Evolutionary conservation across 2,329 filamentous ascomycete species (phyloP).

Genomic region (Fusarium solani-melongenae): DNA sequence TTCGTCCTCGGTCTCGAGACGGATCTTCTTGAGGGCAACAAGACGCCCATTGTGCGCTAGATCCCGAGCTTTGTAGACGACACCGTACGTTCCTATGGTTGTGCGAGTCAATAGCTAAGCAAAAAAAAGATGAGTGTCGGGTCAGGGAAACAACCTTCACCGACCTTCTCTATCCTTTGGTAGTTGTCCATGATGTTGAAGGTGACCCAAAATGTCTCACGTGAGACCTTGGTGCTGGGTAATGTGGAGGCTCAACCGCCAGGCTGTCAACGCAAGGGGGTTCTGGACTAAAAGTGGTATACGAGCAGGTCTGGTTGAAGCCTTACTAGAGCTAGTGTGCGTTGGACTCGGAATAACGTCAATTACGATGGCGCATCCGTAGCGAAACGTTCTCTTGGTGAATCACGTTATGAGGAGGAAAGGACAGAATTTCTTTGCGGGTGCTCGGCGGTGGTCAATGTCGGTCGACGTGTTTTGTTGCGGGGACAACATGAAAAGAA

Average conservation of each 20-base stretch:
- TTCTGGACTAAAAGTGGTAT: neutral
- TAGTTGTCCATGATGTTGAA: constrained; percentile 83
- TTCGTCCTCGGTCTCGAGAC: constrained; percentile 93
- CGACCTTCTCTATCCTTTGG: constrained; percentile 96
- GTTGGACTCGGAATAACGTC: neutral
- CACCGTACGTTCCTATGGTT: constrained; percentile 84
- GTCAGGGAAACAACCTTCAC: constrained; percentile 75
- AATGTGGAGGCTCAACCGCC: neutral
- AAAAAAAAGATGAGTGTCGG: neutral
- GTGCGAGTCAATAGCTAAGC: neutral
- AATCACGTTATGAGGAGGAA: neutral
- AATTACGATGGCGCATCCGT: neutral
- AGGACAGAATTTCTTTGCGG: neutral
- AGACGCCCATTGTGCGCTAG: constrained; percentile 84
- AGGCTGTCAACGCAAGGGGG: neutral
- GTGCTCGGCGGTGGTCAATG: neutral
- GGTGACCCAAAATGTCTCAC: neutral
- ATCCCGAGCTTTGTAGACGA: constrained; percentile 94
- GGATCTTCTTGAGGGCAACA: constrained; percentile 94
- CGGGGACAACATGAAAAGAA: neutral
- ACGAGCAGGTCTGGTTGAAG: fast-evolving
- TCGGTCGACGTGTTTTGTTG: neutral
- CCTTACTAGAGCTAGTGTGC: neutral
- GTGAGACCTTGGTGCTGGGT: neutral
- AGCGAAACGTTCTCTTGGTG: neutral